phyloP scores from a whole-genome alignment of 1,284 basidiomycete species.

The Rhodotorula sp. region DNA sequence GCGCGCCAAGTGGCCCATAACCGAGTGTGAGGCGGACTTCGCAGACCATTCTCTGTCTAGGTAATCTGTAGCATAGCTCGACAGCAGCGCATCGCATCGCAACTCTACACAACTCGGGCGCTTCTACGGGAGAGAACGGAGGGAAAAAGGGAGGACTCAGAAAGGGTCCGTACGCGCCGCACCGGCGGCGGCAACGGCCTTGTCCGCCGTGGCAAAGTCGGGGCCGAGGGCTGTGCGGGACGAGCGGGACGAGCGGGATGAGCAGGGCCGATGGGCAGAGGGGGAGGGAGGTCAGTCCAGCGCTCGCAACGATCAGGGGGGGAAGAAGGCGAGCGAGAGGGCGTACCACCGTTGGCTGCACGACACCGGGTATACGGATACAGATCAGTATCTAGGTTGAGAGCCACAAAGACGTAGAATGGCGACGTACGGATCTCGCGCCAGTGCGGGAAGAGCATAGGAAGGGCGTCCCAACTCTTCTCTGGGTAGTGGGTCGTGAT shows the following conservation, averaged over 20 bases:
- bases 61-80: background rate
- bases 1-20: slow-evolving; percentile 69
- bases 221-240: slow-evolving; percentile 9
- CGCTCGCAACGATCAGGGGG: background rate
- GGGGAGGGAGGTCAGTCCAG: background rate
- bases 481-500: slow-evolving; percentile 66
- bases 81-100: no score
- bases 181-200: background rate
- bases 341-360: background rate
- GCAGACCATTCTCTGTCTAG: background rate
- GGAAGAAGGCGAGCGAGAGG: background rate
- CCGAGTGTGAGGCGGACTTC: slow-evolving; percentile 54
- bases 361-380: no score
- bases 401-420: no score
- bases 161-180: slow-evolving; percentile 9
- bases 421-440: slow-evolving; percentile 10
- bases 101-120: background rate
- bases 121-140: no score
- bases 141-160: background rate
- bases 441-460: slow-evolving; percentile 56
- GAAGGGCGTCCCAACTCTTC: slow-evolving; percentile 65
- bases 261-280: no score
- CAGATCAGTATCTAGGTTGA: no score
- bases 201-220: background rate
- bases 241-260: no score